These are phyloP conservation scores for Suillus variegatus DNA, from an alignment of 768 basidiomycete species.

Conservation along the genomic window DNA sequence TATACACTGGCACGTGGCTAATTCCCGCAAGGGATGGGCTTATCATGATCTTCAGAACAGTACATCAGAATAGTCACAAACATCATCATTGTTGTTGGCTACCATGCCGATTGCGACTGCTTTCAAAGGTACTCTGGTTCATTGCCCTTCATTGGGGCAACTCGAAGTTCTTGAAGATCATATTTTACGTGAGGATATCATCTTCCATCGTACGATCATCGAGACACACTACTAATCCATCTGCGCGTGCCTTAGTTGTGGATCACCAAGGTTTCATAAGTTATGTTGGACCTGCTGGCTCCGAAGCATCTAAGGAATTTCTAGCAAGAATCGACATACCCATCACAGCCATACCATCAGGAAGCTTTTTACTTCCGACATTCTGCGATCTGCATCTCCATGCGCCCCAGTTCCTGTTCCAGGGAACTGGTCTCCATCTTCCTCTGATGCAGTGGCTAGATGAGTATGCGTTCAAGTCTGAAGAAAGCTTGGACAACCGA, in stretches of 20 bases:
- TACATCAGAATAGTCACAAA: conserved; percentile 1
- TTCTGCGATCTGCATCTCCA: conserved; percentile 87
- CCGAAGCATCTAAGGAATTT: conserved; percentile 36
- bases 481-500: conserved; percentile 70
- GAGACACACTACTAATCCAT: conserved; percentile 8
- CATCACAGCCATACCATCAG: conserved; percentile 41
- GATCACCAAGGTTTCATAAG: conserved; percentile 49
- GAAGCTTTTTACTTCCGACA: conserved; percentile 73
- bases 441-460: conserved; percentile 86
- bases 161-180: conserved; percentile 58
- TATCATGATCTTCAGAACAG: neutral
- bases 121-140: conserved; percentile 56
- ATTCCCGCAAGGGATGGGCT: neutral
- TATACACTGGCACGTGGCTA: neutral
- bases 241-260: conserved; percentile 25
- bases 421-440: conserved; percentile 83
- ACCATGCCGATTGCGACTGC: conserved; percentile 17
- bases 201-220: neutral
- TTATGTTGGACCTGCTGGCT: conserved; percentile 43
- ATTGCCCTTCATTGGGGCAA: conserved; percentile 52
- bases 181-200: conserved; percentile 45
- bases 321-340: conserved; percentile 22
- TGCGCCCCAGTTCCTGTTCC: conserved; percentile 87
- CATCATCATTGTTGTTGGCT: conserved; percentile 5
- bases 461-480: conserved; percentile 80